Percentiles rank a stretch among this genome's conserved stretches.
Conservation (phyloP, 768 basidiomycete species). For the Wakefieldia striispora region DNA sequence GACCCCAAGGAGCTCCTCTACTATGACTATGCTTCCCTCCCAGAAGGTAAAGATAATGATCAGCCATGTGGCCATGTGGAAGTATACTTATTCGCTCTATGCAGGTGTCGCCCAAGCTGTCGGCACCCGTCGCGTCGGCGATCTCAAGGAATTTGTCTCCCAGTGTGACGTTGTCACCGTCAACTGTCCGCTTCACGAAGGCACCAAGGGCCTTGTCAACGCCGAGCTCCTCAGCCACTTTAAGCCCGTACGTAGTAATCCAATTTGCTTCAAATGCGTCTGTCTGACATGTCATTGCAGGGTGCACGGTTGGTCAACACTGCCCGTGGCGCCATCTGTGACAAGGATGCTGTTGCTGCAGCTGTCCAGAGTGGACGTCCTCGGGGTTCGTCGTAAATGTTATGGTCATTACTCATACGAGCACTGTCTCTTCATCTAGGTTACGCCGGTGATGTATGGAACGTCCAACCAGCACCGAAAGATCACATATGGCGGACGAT, state of each 20-base stretch:
- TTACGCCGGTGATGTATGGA: slow-evolving; percentile 68
- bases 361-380: slow-evolving; percentile 78
- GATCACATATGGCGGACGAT: slow-evolving; percentile 84
- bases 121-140: slow-evolving; percentile 68
- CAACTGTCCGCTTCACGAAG: slow-evolving; percentile 84
- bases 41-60: slow-evolving; percentile 42
- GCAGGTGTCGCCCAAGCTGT: slow-evolving; percentile 64
- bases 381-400: slow-evolving; percentile 36
- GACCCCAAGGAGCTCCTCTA: slow-evolving; percentile 86
- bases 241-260: slow-evolving; percentile 41
- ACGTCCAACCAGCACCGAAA: slow-evolving; percentile 80
- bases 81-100: not conserved
- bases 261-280: not conserved
- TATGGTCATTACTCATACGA: not conserved
- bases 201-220: slow-evolving; percentile 75
- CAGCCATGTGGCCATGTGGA: not conserved
- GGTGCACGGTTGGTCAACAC: slow-evolving; percentile 94
- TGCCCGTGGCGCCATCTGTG: slow-evolving; percentile 85
- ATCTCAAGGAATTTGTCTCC: slow-evolving; percentile 59
- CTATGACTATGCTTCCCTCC: slow-evolving; percentile 77
- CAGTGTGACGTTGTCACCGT: slow-evolving; percentile 79
- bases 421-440: slow-evolving; percentile 1
- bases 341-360: slow-evolving; percentile 72
- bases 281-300: slow-evolving; percentile 22
- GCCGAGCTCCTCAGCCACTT: slow-evolving; percentile 77